phyloP scores from a whole-genome alignment of 2,329 filamentous ascomycete species.

The Xylaria sp. region DNA sequence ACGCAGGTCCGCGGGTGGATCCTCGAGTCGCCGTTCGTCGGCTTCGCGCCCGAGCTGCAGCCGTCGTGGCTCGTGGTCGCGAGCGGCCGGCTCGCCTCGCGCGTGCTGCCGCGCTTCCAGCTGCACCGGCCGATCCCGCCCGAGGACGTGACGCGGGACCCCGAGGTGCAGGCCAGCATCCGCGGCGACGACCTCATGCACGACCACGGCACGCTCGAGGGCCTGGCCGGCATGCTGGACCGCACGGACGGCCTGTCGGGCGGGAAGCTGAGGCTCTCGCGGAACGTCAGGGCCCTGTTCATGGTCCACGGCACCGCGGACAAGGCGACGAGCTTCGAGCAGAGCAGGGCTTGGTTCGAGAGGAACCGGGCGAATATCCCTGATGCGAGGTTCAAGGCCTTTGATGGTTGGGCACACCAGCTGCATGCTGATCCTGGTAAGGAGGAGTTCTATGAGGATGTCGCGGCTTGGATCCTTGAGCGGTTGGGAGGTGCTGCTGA shows the following conservation, averaged over 20 bases:
- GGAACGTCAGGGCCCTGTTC: slow-evolving; percentile 68
- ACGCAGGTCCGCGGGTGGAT: slow-evolving; percentile 73
- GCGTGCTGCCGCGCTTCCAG: slow-evolving; percentile 70
- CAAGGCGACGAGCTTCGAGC: slow-evolving; percentile 68
- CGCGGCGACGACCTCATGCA: slow-evolving; percentile 74
- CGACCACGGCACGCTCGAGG: slow-evolving; percentile 84
- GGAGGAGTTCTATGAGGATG: slow-evolving; percentile 62
- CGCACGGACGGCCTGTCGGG: slow-evolving; percentile 65
- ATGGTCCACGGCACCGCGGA: slow-evolving; percentile 80
- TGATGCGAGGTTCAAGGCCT: slow-evolving; percentile 74
- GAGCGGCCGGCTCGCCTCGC: slow-evolving; percentile 70
- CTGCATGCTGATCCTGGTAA: slow-evolving; percentile 65
- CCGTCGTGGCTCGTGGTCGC: slow-evolving; percentile 69
- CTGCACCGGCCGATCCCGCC: slow-evolving; percentile 69
- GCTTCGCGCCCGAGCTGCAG: slow-evolving; percentile 67
- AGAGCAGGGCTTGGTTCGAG: slow-evolving; percentile 68
- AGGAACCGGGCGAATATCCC: slow-evolving; percentile 55
- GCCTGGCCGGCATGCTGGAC: slow-evolving; percentile 77
- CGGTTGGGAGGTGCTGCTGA: slow-evolving; percentile 34
- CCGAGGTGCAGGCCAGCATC: slow-evolving; percentile 64
- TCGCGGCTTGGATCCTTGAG: slow-evolving; percentile 69
- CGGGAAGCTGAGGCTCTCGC: slow-evolving; percentile 52
- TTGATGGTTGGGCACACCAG: slow-evolving; percentile 81
- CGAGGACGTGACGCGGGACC: slow-evolving; percentile 70
- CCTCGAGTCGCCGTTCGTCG: slow-evolving; percentile 79